Evolutionary conservation across 1,284 basidiomycete genomes (phyloP), one percentile per base, ranked within the genome.

Genomic region (Mycosarcoma mackinlayi): DNA sequence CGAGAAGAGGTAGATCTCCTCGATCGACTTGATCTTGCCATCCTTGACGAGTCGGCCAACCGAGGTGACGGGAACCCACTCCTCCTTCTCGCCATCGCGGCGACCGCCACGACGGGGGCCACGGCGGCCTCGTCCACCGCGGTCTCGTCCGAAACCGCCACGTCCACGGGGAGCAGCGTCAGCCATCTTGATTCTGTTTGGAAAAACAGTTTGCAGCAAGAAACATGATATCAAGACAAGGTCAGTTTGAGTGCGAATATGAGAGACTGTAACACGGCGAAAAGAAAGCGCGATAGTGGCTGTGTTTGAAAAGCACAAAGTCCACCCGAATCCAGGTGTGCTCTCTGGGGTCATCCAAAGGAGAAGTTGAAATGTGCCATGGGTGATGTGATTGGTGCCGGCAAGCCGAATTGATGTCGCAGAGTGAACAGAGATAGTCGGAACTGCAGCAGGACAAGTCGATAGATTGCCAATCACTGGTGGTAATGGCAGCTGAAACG

Each of bases 1-100:
- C 42, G 96, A 99, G 90, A 98, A 99, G 83, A 99, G 92, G 88
- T 98, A 99, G 86, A 98, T 97, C 85, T 99, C 96, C 86, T 99
- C 96, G 89, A 99, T 96, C 48, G 94, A 97, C 87, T 96, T 97
- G 88, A 99, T 97, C 88, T 98, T 98, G 83, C 94, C 94, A 83
- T 98, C 96, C 87, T 97, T 98, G 57, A 98, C 95, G 81, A 99
- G 90, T 85, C 95, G 94, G 73, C 95, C 95, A 79, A 99, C 92
- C 85, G 98, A 98, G 85, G 95, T 98, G 85, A 98, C 96, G 82
- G 95, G 95, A 74, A 91, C 90, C 98, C 86, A 82, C 73, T 81
- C 79, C 64, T 98, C 94, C 88, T 98, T 97, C 87, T 98, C 95
- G 85, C 97, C 94, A 83, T 98, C 95, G 34, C 94, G 95, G 87